Base-by-base conservation (phyloP, 805 yeast species). In the Myxozyma kluyveri region DNA sequence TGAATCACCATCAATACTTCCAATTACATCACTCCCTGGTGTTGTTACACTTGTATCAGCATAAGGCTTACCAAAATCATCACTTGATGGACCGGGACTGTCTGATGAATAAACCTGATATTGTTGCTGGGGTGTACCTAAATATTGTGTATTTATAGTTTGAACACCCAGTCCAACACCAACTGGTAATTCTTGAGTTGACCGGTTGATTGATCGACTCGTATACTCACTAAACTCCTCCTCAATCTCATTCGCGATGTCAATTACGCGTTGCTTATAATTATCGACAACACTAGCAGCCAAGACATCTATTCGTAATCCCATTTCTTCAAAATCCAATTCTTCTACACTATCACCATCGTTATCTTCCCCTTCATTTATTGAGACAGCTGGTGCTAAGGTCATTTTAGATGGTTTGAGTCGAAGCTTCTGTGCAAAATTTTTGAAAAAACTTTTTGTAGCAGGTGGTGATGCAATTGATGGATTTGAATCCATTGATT, bases 271-370 rank as follows among this genome's bases (percentile, higher is more conserved):
- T 10, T 45, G 54, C 32, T 49, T 53, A 31, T 52, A 54, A 31
- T 49, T 53, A 39, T 56, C 60, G n/a, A 49, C 47, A n/a, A 54
- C 60, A 27, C 60, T 49, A 3, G 60, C 60, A n/a, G 60, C 70
- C 57, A 31, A 65, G 61, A 9, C 73, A 69, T 35, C 66, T 59
- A 26, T 56, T 27, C 52, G 67, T 43, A 49, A 51, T 45, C 41
- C 54, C 4, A 40, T 17, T 18, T 45, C 37, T 17, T 45, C 54
- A 12, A 18, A 6, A 17, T 24, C 32, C 41, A 22, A 26, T 17
- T 33, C 18, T 9, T 18, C 12, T 14, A n/a, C 31, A 22, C 17
- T 10, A 7, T 21, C 19, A n/a, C 29, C 19, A 10, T 5, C 42
- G 19, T 18, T 19, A n/a, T 9, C 42, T 37, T 9, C 21, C 12